phyloP scores from a whole-genome alignment of 2,329 filamentous ascomycete genomes.

The Sporothrix luriei region DNA sequence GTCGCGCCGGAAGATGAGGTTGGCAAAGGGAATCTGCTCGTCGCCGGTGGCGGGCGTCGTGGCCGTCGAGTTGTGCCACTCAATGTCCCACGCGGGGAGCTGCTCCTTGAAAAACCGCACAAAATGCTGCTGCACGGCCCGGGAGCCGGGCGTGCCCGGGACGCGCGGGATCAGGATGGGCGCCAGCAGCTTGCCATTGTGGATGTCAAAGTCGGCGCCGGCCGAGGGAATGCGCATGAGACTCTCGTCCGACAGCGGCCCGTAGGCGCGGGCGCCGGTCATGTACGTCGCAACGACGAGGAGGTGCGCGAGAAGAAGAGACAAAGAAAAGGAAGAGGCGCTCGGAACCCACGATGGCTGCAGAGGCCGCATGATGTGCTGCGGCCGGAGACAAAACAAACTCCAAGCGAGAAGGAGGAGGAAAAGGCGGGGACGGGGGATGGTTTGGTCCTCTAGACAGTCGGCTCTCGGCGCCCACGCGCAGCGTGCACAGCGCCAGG shows the following conservation, averaged over 20 bases:
- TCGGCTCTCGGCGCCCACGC: background rate
- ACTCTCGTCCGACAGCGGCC: constrained; percentile 70
- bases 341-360: background rate
- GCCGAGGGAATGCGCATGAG: constrained; percentile 72
- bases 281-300: constrained; percentile 34
- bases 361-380: constrained; percentile 26
- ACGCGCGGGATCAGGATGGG: constrained; percentile 88
- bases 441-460: background rate
- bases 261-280: constrained; percentile 46
- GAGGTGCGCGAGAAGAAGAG: constrained; percentile 29
- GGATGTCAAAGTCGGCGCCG: constrained; percentile 75
- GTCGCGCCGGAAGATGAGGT: constrained; percentile 83
- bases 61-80: constrained; percentile 87
- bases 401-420: background rate
- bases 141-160: constrained; percentile 77
- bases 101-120: constrained; percentile 74
- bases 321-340: background rate
- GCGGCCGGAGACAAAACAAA: background rate
- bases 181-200: constrained; percentile 72
- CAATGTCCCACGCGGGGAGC: constrained; percentile 77
- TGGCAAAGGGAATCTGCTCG: constrained; percentile 76
- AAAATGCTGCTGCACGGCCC: constrained; percentile 76
- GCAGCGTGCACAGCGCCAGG: constrained; percentile 1
- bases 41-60: constrained; percentile 75
- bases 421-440: background rate